Evolutionary conservation across 225 moss, liverwort and hornwort genomes (phyloP), one percentile per base, ranked within the genome.

Genomic region (Anthoceros angustus): DNA sequence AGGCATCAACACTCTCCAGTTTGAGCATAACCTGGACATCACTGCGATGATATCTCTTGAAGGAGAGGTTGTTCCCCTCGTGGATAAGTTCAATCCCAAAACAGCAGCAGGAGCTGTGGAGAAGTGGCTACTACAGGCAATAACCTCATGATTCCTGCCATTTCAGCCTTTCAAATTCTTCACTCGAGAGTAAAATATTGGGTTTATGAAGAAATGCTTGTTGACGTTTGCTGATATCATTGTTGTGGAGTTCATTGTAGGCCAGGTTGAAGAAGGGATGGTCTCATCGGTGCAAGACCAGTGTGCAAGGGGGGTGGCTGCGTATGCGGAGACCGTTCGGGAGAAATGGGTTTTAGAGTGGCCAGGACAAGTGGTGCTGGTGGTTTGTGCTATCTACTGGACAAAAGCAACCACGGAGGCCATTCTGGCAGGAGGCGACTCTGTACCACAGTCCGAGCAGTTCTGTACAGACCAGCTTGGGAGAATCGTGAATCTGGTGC

Each of bases 251-350:
- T 16, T 70, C 42, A 71, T 67, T 87, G 71, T 84, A 79, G 84
- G 79, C 73, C 77, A 92, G 88, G 92, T 92, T 69, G 92, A 92
- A 74, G 92, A 92, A 67, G 84, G 86, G 45, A 92, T 92, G 92
- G 65, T 85, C 41, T 45, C 80, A 66, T 84, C 88, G 25, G 78
- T 92, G 39, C 88, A 86, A 83, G 86, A 88, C 41, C 88, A 88
- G 70, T 88, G 88, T 43, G 39, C 77, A 25, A 70, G 72, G 68
- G 86, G 77, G 42, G 81, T 92, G 5, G 78, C 78, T 66, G 85
- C 88, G 10, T 92, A 92, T 62, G 84, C 79, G 9, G 3, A 45
- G 42, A 64, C 69, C 2, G 21, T 11, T 16, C 73, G 86, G 41
- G 76, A 74, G 38, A 71, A 78, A 62, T 92, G 92, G 92, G 86